phyloP scores from a whole-genome alignment of 352 stramenopile species.

The Phytopythium aichiense region DNA sequence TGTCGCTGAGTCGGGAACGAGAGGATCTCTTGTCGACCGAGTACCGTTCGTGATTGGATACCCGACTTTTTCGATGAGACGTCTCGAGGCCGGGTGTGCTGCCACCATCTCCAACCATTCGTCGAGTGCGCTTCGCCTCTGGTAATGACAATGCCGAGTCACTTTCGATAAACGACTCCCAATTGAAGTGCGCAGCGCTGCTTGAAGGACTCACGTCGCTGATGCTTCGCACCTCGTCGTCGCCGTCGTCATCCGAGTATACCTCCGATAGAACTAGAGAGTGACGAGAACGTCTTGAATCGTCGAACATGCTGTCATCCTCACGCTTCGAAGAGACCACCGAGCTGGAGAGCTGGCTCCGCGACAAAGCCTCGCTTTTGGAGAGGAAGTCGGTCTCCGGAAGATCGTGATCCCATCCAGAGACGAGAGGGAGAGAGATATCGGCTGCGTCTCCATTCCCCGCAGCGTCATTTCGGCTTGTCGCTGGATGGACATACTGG shows the following conservation, averaged over 20 bases:
- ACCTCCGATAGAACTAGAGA: neutral
- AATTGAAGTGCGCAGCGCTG: conserved; percentile 36
- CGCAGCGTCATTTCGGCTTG: neutral
- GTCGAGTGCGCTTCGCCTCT: conserved; percentile 17
- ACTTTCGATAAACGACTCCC: conserved; percentile 63
- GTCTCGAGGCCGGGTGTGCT: neutral
- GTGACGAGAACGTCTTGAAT: neutral
- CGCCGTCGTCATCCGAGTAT: neutral
- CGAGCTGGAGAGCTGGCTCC: conserved; percentile 47
- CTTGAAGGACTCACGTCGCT: conserved; percentile 4
- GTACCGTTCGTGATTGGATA: neutral
- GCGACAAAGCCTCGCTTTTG: conserved; percentile 33
- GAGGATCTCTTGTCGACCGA: neutral
- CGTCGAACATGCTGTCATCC: neutral
- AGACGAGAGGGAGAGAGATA: conserved; percentile 19
- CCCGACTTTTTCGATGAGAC: conserved; percentile 12
- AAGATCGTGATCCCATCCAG: conserved; percentile 20
- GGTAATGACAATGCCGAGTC: conserved; percentile 30
- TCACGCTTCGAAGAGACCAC: conserved; percentile 11
- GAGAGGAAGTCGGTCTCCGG: conserved; percentile 25
- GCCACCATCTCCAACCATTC: conserved; percentile 4
- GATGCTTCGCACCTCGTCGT: neutral
- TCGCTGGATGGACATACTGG: neutral
- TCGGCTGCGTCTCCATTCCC: conserved; percentile 7
- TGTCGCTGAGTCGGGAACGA: neutral